Evolutionary conservation across 768 basidiomycete species (phyloP).

Genomic region (Terana coerulea): DNA sequence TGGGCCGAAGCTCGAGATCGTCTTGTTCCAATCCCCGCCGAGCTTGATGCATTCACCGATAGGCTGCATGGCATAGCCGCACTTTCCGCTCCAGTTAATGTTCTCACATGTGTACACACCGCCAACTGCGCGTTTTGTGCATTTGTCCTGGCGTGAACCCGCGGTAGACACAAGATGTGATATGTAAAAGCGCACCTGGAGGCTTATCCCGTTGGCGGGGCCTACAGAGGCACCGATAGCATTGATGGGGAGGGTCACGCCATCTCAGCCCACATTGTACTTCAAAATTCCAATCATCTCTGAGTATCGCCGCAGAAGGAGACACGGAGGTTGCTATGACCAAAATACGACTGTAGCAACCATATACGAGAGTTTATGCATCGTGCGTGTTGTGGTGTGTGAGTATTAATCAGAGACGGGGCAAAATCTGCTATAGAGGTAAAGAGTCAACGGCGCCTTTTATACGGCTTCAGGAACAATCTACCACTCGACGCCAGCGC

Average conservation of each 20-base stretch:
- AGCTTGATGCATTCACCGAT: background rate
- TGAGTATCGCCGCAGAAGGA: no score
- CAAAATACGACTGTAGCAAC: no score
- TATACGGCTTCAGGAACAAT: no score
- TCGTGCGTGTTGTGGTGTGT: no score
- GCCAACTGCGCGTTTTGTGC: background rate
- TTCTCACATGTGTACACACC: conserved; percentile 1
- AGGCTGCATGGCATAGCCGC: conserved; percentile 6
- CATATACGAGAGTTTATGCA: no score
- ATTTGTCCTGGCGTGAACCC: background rate
- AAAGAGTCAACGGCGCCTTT: no score
- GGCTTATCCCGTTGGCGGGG: background rate
- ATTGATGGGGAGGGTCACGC: background rate
- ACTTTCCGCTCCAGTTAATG: conserved; percentile 6
- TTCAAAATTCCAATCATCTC: no score
- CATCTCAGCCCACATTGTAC: conserved; percentile 2
- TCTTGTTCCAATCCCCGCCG: conserved; percentile 5
- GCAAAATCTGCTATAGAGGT: no score
- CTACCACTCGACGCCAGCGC: no score
- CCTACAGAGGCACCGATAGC: background rate
- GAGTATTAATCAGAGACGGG: no score
- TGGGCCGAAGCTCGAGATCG: conserved; percentile 7
- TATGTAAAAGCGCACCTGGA: background rate
- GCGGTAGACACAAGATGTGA: background rate
- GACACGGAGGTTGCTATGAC: no score